Evolutionary conservation across 257 asterid genomes (phyloP), one percentile per base, ranked within the genome.

Genomic region (Solanum sitiens): DNA sequence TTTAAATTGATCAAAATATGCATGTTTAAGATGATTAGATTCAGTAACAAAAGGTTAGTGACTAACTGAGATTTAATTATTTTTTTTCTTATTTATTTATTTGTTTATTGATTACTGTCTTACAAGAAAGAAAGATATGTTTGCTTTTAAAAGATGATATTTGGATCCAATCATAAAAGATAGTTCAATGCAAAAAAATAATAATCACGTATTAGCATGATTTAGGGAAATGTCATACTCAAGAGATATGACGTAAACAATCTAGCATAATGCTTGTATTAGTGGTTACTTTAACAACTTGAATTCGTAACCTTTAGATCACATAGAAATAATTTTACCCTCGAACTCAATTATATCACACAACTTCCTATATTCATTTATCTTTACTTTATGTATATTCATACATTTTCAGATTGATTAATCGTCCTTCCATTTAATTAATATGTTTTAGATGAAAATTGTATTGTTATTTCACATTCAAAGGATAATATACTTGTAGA

Each of bases 301-400:
- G 0, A 59, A 59, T 59, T 59, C 2, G 0, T 3, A 59, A 59
- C 1, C 12, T 59, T 7, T 59, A 6, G 67, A 20, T 59, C 12
- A 59, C 11, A 3, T 0, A 56, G 0, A 56, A 18, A 56, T 0
- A 56, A 6, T 16, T 53, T 53, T 53, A 53, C 0, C 61, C 1
- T 53, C 0, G 9, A 53, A 18, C 23, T 53, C 63, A 53, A 6
- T 53, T 50, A 6, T 50, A 50, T 50, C 16, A 53, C 63, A 53
- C 63, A 53, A 16, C 23, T 6, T 53, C 63, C 63, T 53, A 53
- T 53, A 16, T 6, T 53, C 63, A 53, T 53, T 16, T 53, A 53
- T 53, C 63, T 53, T 53, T 16, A 53, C n/a, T 53, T 18, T 53
- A 53, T 53, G 11, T 16, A 40, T 8, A 6, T 53, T 53, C 63